phyloP scores from a whole-genome alignment of 2,329 filamentous ascomycete genomes.

The Neopestalotiopsis rosae region DNA sequence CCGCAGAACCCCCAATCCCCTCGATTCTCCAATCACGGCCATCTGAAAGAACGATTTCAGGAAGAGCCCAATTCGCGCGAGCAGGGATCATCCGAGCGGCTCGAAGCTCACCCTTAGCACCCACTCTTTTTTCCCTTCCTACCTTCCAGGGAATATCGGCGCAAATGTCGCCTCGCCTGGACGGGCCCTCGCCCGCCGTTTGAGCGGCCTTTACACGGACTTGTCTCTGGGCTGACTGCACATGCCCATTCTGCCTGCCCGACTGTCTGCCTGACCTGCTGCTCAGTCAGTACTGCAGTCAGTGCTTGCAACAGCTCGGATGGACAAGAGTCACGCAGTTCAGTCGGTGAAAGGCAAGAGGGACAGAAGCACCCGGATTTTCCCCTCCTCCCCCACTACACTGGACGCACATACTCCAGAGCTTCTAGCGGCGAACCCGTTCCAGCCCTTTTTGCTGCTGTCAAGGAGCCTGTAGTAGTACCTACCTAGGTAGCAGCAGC shows the following conservation, averaged over 20 bases:
- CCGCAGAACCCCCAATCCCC: slow-evolving; percentile 15
- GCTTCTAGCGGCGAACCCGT: not conserved
- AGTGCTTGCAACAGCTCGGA: not conserved
- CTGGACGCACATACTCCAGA: slow-evolving; percentile 4
- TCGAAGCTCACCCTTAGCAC: not conserved
- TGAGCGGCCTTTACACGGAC: slow-evolving; percentile 12
- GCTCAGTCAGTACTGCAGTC: not conserved
- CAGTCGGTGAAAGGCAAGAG: not conserved
- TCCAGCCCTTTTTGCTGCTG: not conserved
- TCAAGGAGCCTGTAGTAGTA: no score
- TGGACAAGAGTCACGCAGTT: not conserved
- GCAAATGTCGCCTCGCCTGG: slow-evolving; percentile 5
- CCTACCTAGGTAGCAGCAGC: no score
- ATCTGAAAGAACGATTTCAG: slow-evolving; percentile 13
- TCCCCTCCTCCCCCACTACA: not conserved
- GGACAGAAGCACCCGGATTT: not conserved
- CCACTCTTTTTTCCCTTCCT: not conserved
- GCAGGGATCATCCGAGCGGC: slow-evolving; percentile 13
- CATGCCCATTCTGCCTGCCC: not conserved
- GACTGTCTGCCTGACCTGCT: not conserved
- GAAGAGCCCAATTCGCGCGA: slow-evolving; percentile 12
- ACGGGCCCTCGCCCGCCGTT: not conserved
- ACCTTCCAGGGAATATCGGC: not conserved
- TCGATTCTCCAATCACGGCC: slow-evolving; percentile 15
- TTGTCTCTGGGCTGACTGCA: not conserved